A percentile compares a stretch with the other conserved stretches of the same genome.
Evolutionary conservation across 352 stramenopile species (phyloP).

Genomic region (Pythium pyrilobum): DNA sequence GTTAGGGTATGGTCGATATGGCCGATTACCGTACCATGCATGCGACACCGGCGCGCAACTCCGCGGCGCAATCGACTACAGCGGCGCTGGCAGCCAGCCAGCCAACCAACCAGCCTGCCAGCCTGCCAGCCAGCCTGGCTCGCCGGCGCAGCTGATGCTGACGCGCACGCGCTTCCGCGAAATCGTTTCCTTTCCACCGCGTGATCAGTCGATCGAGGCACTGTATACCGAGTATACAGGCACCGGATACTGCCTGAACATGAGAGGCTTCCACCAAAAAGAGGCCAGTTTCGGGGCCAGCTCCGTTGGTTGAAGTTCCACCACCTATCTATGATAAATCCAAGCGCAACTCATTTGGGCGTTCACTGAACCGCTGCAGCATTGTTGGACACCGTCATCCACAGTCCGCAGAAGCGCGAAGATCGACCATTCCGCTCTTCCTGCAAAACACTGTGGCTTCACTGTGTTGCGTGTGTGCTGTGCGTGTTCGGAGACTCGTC

Average conservation of each 20-base stretch:
- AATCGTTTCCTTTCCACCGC: not conserved
- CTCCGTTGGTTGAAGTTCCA: not conserved
- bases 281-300: conserved; percentile 1
- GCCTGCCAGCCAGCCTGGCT: too few relatives aligned
- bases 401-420: too few relatives aligned
- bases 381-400: not conserved
- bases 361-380: not conserved
- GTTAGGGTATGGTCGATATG: too few relatives aligned
- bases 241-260: conserved; percentile 8
- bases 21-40: too few relatives aligned
- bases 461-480: too few relatives aligned
- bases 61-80: too few relatives aligned
- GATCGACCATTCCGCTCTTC: too few relatives aligned
- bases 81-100: too few relatives aligned
- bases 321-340: not conserved
- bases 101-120: too few relatives aligned
- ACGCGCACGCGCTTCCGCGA: too few relatives aligned
- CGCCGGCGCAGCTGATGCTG: not conserved
- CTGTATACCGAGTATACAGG: conserved; percentile 5
- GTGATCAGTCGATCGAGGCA: not conserved
- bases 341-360: not conserved
- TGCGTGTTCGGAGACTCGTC: conserved; percentile 5
- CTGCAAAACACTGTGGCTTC: too few relatives aligned
- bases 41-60: too few relatives aligned
- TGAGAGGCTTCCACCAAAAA: not conserved